phyloP scores from a whole-genome alignment of 2,329 filamentous ascomycete species.

The Aureobasidium sp. region DNA sequence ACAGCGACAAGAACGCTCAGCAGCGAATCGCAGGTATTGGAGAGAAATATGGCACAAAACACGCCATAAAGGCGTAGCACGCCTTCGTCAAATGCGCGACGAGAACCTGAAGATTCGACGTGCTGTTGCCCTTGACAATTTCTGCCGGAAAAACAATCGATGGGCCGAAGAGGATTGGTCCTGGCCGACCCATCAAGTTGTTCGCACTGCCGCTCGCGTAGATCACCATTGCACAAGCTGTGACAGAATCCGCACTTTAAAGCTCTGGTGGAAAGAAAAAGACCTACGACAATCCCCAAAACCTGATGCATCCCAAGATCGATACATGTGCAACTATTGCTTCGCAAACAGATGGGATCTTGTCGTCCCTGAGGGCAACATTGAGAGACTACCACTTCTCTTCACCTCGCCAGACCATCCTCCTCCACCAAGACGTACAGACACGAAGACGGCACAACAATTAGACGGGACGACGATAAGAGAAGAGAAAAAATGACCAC shows the following conservation, averaged over 20 bases:
- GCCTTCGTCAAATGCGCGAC: too few species aligned
- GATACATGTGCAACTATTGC: not conserved
- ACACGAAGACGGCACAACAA: not conserved
- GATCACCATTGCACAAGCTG: not conserved
- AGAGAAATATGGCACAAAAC: not conserved
- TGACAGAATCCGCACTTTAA: not conserved
- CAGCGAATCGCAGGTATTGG: too few species aligned
- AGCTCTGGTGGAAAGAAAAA: not conserved
- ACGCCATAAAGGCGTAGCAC: too few species aligned
- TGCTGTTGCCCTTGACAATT: not conserved
- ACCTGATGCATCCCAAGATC: not conserved
- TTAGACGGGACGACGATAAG: too few species aligned
- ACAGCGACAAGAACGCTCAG: not conserved
- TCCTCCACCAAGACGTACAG: not conserved
- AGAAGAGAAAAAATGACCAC: not conserved
- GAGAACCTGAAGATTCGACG: not conserved
- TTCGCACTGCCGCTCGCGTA: not conserved
- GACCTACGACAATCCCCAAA: not conserved
- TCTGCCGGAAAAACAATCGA: too few species aligned
- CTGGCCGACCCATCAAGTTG: not conserved
- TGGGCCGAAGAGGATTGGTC: not conserved
- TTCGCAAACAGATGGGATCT: not conserved
- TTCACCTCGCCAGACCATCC: not conserved
- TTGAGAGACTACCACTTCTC: not conserved
- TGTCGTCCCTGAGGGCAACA: not conserved